Evolutionary conservation across 352 stramenopile genomes (phyloP).

Genomic region (Blastocystis sp.): DNA sequence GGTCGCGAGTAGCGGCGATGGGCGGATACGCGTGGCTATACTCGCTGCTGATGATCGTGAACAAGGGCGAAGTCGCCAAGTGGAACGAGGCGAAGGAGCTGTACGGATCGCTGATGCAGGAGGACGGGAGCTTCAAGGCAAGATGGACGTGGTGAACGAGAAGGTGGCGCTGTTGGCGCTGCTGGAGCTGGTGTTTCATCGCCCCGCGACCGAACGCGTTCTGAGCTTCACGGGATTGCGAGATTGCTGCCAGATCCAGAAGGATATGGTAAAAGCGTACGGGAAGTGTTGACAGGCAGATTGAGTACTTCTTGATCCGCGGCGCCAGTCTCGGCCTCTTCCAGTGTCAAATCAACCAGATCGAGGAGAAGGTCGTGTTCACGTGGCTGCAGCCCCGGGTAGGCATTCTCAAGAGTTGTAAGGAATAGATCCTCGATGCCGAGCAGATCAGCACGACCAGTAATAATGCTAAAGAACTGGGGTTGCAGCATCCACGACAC

Average conservation of each 20-base stretch:
- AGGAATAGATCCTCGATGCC: slow-evolving; percentile 34
- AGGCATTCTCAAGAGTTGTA: neutral
- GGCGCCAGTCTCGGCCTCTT: slow-evolving; percentile 52
- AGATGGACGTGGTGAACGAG: slow-evolving; percentile 42
- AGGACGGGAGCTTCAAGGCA: slow-evolving; percentile 4
- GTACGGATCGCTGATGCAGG: slow-evolving; percentile 15
- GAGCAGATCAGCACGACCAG: slow-evolving; percentile 42
- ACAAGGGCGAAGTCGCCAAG: slow-evolving; percentile 28
- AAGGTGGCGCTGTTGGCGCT: slow-evolving; percentile 53
- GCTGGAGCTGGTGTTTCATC: slow-evolving; percentile 18
- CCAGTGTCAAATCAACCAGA: slow-evolving; percentile 34
- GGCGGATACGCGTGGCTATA: slow-evolving; percentile 36
- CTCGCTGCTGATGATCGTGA: slow-evolving; percentile 35
- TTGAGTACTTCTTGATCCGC: slow-evolving; percentile 59
- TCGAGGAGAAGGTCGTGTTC: slow-evolving; percentile 57
- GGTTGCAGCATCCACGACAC: slow-evolving; percentile 49
- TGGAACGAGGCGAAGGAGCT: slow-evolving; percentile 36
- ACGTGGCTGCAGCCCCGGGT: slow-evolving; percentile 56
- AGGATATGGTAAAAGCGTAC: neutral
- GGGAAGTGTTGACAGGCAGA: neutral
- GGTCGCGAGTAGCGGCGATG: slow-evolving; percentile 8
- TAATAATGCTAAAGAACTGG: slow-evolving; percentile 58
- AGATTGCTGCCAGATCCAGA: neutral
- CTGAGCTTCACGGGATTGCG: slow-evolving; percentile 20
- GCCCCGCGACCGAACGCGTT: slow-evolving; percentile 10